Evolutionary conservation across 306 rosid species (phyloP).

Genomic region (Glycine tomentella): DNA sequence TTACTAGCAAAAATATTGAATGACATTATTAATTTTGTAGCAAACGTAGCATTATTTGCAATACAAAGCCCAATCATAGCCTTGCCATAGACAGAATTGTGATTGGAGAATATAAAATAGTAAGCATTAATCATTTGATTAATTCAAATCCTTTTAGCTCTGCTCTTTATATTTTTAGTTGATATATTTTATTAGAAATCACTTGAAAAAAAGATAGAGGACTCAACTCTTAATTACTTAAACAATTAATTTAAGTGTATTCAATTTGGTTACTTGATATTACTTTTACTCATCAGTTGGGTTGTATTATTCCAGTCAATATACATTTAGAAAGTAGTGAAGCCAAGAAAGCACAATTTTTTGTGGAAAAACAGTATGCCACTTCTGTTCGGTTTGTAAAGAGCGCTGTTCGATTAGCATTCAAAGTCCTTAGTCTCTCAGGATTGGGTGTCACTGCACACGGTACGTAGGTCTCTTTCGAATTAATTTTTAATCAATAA

Average conservation of each 20-base stretch:
- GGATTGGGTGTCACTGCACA: neutral
- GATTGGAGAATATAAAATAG: too few relatives aligned
- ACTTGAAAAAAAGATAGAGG: neutral
- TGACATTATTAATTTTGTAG: too few relatives aligned
- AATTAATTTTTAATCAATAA: neutral
- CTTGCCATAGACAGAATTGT: too few relatives aligned
- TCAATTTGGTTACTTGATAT: neutral
- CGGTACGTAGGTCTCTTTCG: neutral
- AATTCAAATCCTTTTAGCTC: neutral
- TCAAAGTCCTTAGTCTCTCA: neutral
- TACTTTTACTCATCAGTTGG: neutral
- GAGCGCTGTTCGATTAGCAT: neutral
- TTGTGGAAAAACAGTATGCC: neutral
- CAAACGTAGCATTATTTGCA: too few relatives aligned
- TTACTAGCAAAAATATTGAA: too few relatives aligned
- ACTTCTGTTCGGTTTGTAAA: neutral
- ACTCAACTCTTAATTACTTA: neutral
- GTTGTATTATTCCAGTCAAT: neutral
- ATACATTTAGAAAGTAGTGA: neutral
- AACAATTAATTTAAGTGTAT: neutral
- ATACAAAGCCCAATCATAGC: too few relatives aligned
- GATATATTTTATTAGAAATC: neutral
- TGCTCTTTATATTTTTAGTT: too few relatives aligned
- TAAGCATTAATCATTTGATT: neutral
- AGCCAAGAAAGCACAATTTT: neutral